Evolutionary conservation across 441 rosid genomes (phyloP).

Genomic region (Lepidium campestre): DNA sequence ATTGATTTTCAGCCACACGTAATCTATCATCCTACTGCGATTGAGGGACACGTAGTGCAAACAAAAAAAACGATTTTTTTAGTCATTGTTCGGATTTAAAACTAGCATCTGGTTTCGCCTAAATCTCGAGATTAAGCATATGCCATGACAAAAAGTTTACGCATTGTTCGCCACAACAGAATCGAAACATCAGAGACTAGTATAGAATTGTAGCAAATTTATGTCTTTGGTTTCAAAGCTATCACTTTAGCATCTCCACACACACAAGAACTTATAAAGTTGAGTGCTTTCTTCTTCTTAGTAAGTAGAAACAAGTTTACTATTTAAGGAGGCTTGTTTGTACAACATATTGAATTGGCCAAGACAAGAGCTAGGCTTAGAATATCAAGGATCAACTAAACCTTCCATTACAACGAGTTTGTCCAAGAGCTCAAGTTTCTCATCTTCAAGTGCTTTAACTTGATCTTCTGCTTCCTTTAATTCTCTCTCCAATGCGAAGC

Average conservation of each 20-base stretch:
- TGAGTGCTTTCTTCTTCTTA: too few relatives aligned
- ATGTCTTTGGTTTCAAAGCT: background rate
- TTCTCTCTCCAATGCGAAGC: constrained; percentile 57
- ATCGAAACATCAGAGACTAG: background rate
- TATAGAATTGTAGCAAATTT: background rate
- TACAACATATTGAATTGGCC: background rate
- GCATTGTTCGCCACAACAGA: background rate
- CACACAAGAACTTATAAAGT: background rate
- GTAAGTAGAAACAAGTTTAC: background rate
- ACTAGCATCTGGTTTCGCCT: background rate
- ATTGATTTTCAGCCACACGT: constrained; percentile 21
- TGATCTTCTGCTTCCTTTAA: constrained; percentile 59
- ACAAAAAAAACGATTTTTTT: background rate
- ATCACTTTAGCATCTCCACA: background rate
- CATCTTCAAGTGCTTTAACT: constrained; percentile 67
- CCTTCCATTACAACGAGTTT: constrained; percentile 94
- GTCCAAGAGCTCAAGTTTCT: constrained; percentile 72
- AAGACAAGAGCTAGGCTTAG: background rate
- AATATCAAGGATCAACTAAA: constrained; percentile 60
- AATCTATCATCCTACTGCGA: background rate
- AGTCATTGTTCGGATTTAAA: background rate
- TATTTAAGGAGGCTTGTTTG: background rate
- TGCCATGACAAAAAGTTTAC: background rate
- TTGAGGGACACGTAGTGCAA: constrained; percentile 15
- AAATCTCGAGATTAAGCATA: background rate